Base-by-base conservation (phyloP, 2,329 filamentous ascomycete species). In the Penicillium psychrosexuale region DNA sequence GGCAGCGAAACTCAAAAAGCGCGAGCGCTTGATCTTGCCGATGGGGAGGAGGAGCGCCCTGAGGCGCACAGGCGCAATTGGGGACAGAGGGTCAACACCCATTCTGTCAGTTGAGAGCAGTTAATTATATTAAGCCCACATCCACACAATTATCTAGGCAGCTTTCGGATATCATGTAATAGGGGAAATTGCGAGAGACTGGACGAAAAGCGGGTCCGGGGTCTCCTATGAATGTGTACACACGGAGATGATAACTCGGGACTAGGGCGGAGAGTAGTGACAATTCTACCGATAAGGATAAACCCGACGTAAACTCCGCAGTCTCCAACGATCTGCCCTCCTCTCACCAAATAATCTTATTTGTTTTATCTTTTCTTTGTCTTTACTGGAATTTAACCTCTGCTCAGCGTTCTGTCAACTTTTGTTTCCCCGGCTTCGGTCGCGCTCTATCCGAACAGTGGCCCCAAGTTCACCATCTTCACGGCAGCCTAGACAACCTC, bases 31-130 rank as follows among this genome's bases (percentile, higher is more conserved):
- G 72, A 97, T 94, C 69, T 84, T 87, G 50, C 93, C 93, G 63
- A 96, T 81, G 51, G 94, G 94, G 58, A 97, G 80, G 56, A 96
- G 83, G 65, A 97, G 84, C 60, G 88, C 90, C 78, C 90, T 89
- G 70, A 97, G 85, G 82, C 90, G 89, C 78, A 91, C 93, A 72
- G 91, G 91, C 75, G 92, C 89, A 78, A 92, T 86, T 75, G 93
- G 91, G 73, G 92, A 89, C 73, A 96, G 84, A 75, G 90, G 87
- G 80, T 97, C 93, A 77, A 89, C 82, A 78, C 84, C 87, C 91
- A 96, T 96, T 71, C 77, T 88, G 80, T 75, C 78, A 79, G 80
- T 66, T 69, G 72, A 66, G 64, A 58, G 57, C 58, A 60, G 57
- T 71, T 64, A 64, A 65, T 61, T 59, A 62, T 61, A 58, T 66